phyloP scores from a whole-genome alignment of 2,329 filamentous ascomycete genomes.

The Lasiodiplodia theobromae region DNA sequence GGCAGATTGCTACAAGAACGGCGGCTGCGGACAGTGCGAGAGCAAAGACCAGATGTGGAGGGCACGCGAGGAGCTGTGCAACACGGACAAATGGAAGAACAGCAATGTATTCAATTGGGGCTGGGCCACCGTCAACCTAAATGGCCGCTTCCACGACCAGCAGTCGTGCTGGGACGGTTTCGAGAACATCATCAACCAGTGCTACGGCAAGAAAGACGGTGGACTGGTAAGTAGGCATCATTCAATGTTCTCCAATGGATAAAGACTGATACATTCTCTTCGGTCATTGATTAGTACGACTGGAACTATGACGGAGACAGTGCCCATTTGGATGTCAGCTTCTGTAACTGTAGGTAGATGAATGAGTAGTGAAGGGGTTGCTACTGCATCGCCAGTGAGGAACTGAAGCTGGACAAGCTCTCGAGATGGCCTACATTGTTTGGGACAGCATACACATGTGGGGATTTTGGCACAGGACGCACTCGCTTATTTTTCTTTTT shows the following conservation, averaged over 20 bases:
- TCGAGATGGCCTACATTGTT: accelerated
- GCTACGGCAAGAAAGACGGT: neutral
- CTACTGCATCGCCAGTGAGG: too few relatives aligned
- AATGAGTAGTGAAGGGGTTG: too few relatives aligned
- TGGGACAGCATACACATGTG: too few relatives aligned
- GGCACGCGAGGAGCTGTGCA: neutral
- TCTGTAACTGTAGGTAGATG: too few relatives aligned
- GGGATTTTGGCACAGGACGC: too few relatives aligned
- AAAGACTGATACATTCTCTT: too few relatives aligned
- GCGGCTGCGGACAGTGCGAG: neutral
- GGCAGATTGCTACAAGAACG: neutral
- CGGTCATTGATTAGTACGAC: too few relatives aligned
- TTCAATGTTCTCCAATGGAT: too few relatives aligned
- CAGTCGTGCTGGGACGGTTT: neutral
- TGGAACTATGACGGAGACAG: too few relatives aligned
- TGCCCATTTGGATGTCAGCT: too few relatives aligned
- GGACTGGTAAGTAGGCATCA: neutral
- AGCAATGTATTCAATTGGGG: neutral
- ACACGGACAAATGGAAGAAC: neutral
- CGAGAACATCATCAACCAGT: neutral
- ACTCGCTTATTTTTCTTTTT: too few relatives aligned
- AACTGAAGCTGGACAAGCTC: too few relatives aligned
- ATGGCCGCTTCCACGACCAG: neutral
- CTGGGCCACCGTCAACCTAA: neutral
- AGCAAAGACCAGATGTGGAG: neutral